A percentile compares a stretch with the other conserved stretches of the same genome.
Conservation (phyloP, 345 rosid genomes). For the Dimocarpus longan region DNA sequence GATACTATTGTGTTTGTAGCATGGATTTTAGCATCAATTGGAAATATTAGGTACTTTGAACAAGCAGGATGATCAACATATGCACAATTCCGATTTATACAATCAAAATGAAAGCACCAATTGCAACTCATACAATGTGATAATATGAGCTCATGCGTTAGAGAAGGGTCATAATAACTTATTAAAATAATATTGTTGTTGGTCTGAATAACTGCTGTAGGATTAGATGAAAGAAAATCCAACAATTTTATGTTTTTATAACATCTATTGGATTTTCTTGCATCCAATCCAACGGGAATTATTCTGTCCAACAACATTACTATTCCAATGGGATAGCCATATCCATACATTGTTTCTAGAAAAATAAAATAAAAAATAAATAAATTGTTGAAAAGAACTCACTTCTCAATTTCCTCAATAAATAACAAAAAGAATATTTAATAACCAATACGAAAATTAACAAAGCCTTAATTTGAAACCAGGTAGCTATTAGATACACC, state of each 20-base stretch:
- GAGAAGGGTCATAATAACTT: too few species aligned
- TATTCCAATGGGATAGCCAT: too few species aligned
- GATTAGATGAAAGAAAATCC: too few species aligned
- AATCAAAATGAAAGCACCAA: neutral
- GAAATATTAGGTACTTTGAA: neutral
- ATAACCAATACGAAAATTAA: neutral
- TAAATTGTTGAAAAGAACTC: neutral
- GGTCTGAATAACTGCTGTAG: too few species aligned
- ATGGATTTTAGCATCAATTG: neutral
- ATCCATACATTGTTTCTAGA: too few species aligned
- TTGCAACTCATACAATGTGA: neutral
- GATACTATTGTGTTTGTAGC: too few species aligned
- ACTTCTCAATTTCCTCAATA: neutral
- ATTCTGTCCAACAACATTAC: too few species aligned
- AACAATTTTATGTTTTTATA: too few species aligned
- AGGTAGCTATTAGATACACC: neutral
- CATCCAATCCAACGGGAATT: too few species aligned
- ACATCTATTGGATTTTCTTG: too few species aligned
- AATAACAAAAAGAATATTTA: too few species aligned
- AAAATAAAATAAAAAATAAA: neutral
- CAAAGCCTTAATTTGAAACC: neutral
- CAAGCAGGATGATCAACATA: neutral
- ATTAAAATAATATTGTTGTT: too few species aligned
- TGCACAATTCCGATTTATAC: neutral
- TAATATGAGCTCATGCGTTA: neutral